Conservation (phyloP, 805 yeast species). For the Cyberlindnera misumaiensis region DNA sequence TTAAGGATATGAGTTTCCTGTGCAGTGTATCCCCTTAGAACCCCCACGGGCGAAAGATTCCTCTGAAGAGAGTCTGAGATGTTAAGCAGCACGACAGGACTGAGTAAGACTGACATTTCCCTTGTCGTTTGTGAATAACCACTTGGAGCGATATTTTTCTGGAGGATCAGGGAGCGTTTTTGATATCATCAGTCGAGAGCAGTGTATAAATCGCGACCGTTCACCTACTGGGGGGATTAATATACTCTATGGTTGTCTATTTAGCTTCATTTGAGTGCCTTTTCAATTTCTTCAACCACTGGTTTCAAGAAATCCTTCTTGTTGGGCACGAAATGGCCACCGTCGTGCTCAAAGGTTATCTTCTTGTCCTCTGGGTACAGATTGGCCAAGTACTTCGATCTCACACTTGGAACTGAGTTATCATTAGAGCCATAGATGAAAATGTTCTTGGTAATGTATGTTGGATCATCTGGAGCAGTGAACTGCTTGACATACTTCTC, state of each 20-base stretch:
- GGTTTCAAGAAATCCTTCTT: slow-evolving; percentile 51
- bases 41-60: slow-evolving; percentile 6
- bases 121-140: background rate
- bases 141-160: too few species aligned
- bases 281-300: slow-evolving; percentile 31
- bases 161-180: too few species aligned
- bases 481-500: slow-evolving; percentile 28
- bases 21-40: slow-evolving; percentile 7
- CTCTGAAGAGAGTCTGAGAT: slow-evolving; percentile 12
- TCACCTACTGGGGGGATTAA: too few species aligned
- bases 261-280: slow-evolving; percentile 2
- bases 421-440: slow-evolving; percentile 86
- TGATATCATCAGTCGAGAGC: too few species aligned
- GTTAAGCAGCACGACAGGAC: slow-evolving; percentile 13
- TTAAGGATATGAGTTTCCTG: slow-evolving; percentile 2
- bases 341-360: slow-evolving; percentile 69
- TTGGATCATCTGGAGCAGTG: slow-evolving; percentile 22
- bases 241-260: too few species aligned
- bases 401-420: slow-evolving; percentile 70
- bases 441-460: slow-evolving; percentile 39
- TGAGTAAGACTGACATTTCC: slow-evolving; percentile 2
- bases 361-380: slow-evolving; percentile 43
- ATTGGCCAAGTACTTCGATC: slow-evolving; percentile 56
- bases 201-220: too few species aligned
- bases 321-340: slow-evolving; percentile 96